Conservation (phyloP, 2,329 filamentous ascomycete genomes). For the Pseudohalonectria lignicola region DNA sequence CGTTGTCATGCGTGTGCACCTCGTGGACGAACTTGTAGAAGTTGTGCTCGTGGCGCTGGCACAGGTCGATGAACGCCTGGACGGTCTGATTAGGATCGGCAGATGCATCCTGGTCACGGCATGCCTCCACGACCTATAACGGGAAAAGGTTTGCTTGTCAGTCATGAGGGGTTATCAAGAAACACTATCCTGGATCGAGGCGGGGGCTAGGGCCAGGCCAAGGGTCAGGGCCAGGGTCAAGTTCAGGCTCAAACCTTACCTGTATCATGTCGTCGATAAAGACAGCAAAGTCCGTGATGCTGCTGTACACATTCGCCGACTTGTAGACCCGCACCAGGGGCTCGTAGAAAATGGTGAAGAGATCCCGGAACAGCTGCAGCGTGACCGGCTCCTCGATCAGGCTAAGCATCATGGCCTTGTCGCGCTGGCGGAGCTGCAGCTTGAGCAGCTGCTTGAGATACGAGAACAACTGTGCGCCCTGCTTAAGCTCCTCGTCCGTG, state of each 20-base stretch:
- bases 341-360: constrained; percentile 99
- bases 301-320: constrained; percentile 95
- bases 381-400: constrained; percentile 97
- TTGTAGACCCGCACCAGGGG: constrained; percentile 96
- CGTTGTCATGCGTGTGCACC: constrained; percentile 93
- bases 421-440: constrained; percentile 77
- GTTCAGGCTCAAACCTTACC: too few species aligned
- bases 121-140: constrained; percentile 52
- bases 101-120: constrained; percentile 66
- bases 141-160: neutral
- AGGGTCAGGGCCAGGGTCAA: too few species aligned
- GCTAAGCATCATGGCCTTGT: constrained; percentile 94
- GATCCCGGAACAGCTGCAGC: constrained; percentile 84
- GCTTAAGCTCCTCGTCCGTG: constrained; percentile 74
- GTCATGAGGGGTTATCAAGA: too few species aligned
- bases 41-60: constrained; percentile 86
- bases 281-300: constrained; percentile 87
- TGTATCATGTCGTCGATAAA: constrained; percentile 91
- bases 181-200: too few species aligned
- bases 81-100: constrained; percentile 97
- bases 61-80: constrained; percentile 94
- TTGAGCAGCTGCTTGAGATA: constrained; percentile 92
- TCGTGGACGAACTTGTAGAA: constrained; percentile 99
- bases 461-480: constrained; percentile 86
- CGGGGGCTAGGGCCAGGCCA: too few species aligned